Percentiles rank a stretch among this genome's conserved stretches.
These are phyloP conservation scores for Hygrocybe punicea DNA, from an alignment of 768 basidiomycete genomes.

Conservation along the genomic window DNA sequence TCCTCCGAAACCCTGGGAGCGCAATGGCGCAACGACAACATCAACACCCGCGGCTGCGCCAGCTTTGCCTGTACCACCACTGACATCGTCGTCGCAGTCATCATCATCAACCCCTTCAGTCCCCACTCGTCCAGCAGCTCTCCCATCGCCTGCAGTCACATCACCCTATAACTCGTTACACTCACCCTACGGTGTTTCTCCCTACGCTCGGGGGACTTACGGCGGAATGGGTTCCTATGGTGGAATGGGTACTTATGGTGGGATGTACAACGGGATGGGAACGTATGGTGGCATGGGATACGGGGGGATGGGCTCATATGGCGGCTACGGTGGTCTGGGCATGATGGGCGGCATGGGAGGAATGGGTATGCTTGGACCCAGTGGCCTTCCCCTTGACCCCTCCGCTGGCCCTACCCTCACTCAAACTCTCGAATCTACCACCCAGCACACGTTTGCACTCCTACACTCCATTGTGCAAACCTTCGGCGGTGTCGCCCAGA, in stretches of 20 bases:
- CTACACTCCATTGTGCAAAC: slow-evolving; percentile 95
- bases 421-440: slow-evolving; percentile 84
- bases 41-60: slow-evolving; percentile 28
- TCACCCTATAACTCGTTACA: slow-evolving; percentile 32
- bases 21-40: slow-evolving; percentile 44
- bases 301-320: slow-evolving; percentile 33
- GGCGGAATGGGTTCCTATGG: slow-evolving; percentile 36
- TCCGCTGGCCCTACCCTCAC: slow-evolving; percentile 51
- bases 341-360: slow-evolving; percentile 39
- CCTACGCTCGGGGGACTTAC: slow-evolving; percentile 20
- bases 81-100: slow-evolving; percentile 18
- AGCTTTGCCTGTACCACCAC: slow-evolving; percentile 24
- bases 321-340: slow-evolving; percentile 36
- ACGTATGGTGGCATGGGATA: slow-evolving; percentile 21
- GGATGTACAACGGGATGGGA: slow-evolving; percentile 36
- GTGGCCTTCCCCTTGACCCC: slow-evolving; percentile 34
- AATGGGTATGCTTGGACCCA: slow-evolving; percentile 47
- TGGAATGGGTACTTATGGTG: slow-evolving; percentile 42
- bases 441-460: slow-evolving; percentile 88
- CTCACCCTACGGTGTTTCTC: slow-evolving; percentile 22
- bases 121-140: slow-evolving; percentile 60
- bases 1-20: slow-evolving; percentile 90
- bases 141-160: slow-evolving; percentile 36
- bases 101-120: slow-evolving; percentile 42
- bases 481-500: slow-evolving; percentile 91